Conservation (phyloP, 2,329 filamentous ascomycete species). For the Fusarium sp. region DNA sequence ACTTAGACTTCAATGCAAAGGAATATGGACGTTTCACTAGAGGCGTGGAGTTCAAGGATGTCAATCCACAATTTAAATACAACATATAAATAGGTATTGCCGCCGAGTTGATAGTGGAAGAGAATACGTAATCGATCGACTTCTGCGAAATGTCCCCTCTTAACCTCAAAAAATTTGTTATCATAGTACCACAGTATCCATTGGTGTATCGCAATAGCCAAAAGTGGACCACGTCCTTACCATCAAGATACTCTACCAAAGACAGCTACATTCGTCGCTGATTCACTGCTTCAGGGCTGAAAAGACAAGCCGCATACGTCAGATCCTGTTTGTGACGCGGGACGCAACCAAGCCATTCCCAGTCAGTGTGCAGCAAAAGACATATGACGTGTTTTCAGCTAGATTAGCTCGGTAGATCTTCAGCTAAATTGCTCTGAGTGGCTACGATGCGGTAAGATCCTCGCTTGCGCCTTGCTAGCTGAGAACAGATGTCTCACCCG, state of each 20-base stretch:
- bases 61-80: no score
- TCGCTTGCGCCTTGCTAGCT: conserved; percentile 23
- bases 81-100: no score
- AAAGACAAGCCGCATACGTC: conserved; percentile 18
- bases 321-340: background rate
- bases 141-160: no score
- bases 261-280: background rate
- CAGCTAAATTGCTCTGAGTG: conserved; percentile 1
- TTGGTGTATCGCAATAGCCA: no score
- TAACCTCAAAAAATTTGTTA: no score
- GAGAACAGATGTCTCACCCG: conserved; percentile 14
- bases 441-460: conserved; percentile 9
- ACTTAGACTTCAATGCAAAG: no score
- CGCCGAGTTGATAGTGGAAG: no score
- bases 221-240: background rate
- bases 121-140: no score
- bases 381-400: conserved; percentile 8
- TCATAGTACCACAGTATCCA: no score
- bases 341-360: background rate
- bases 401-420: conserved; percentile 16
- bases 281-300: background rate
- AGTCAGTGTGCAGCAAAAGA: background rate
- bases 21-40: no score
- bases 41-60: no score
- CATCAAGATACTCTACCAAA: no score